phyloP scores from a whole-genome alignment of 202 grass and related monocot species.

The Musa balbisiana region DNA sequence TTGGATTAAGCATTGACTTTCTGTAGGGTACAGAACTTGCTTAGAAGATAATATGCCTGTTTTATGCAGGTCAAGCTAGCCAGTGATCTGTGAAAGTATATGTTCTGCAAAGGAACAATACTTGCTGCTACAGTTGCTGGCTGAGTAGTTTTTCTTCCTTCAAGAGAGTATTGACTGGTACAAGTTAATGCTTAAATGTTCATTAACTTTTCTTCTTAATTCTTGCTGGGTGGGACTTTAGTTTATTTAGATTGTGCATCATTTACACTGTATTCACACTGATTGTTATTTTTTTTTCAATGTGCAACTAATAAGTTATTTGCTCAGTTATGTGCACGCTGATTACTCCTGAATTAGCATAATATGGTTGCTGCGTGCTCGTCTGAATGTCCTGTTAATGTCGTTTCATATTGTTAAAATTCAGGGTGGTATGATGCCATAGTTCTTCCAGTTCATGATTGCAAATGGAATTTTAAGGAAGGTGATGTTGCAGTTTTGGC shows the following conservation, averaged over 20 bases:
- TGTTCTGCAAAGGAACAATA: slow-evolving; percentile 26
- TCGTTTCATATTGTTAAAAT: slow-evolving; percentile 20
- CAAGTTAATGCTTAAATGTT: slow-evolving; percentile 9
- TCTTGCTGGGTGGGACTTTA: neutral
- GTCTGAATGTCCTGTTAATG: neutral
- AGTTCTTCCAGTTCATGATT: slow-evolving; percentile 61
- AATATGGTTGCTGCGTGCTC: neutral
- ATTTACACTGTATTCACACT: neutral
- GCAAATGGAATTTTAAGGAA: slow-evolving; percentile 99
- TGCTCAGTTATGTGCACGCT: neutral
- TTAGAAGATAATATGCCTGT: slow-evolving; percentile 21
- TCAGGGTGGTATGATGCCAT: slow-evolving; percentile 91
- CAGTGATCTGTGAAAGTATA: slow-evolving; percentile 20
- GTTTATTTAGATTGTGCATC: neutral
- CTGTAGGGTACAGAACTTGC: slow-evolving; percentile 14
- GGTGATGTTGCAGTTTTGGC: slow-evolving; percentile 90
- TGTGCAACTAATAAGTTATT: neutral
- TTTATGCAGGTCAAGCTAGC: slow-evolving; percentile 24
- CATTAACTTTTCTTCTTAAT: neutral
- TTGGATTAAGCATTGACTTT: slow-evolving; percentile 17
- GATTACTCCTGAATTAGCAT: neutral
- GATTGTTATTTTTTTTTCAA: neutral
- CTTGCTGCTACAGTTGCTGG: slow-evolving; percentile 24
- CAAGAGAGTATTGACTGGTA: slow-evolving; percentile 16
- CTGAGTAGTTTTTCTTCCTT: slow-evolving; percentile 14